Evolutionary conservation across 2,329 filamentous ascomycete species (phyloP).

Genomic region (Dichotomopilus funicola): DNA sequence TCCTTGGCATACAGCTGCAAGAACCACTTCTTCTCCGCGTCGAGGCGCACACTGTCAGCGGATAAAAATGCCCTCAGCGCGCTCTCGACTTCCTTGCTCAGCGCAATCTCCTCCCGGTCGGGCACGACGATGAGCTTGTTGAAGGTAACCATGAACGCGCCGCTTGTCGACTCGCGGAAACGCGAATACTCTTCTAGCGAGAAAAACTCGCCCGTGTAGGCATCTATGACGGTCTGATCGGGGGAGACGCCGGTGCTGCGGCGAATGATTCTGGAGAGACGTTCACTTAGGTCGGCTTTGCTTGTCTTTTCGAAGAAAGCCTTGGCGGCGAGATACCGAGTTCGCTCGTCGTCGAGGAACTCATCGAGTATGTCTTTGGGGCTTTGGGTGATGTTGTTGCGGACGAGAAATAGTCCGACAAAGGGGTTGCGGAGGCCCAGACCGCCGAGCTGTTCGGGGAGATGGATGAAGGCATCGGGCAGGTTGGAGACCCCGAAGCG

Average conservation of each 20-base stretch:
- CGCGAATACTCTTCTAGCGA: slow-evolving; percentile 31
- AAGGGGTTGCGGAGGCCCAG: slow-evolving; percentile 42
- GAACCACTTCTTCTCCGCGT: slow-evolving; percentile 30
- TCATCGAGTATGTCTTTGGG: slow-evolving; percentile 23
- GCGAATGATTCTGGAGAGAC: slow-evolving; percentile 11
- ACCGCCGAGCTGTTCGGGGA: slow-evolving; percentile 40
- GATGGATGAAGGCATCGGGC: slow-evolving; percentile 41
- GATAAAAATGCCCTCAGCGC: slow-evolving; percentile 16
- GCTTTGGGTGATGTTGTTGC: slow-evolving; percentile 22
- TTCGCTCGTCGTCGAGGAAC: slow-evolving; percentile 24
- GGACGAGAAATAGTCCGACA: slow-evolving; percentile 34
- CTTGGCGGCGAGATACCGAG: slow-evolving; percentile 21
- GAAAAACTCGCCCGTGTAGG: slow-evolving; percentile 26
- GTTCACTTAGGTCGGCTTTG: slow-evolving; percentile 11
- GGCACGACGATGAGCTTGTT: slow-evolving; percentile 25
- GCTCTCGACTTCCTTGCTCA: slow-evolving; percentile 23
- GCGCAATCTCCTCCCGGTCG: slow-evolving; percentile 16
- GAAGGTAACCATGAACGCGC: slow-evolving; percentile 21
- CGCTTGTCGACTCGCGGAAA: slow-evolving; percentile 26
- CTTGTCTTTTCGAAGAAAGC: slow-evolving; percentile 22
- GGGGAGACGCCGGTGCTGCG: slow-evolving; percentile 7
- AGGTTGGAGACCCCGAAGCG: slow-evolving; percentile 34
- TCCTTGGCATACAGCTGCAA: slow-evolving; percentile 29
- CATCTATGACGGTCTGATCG: slow-evolving; percentile 6
- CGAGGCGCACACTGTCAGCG: slow-evolving; percentile 12